A percentile compares a stretch with the other conserved stretches of the same genome.
Conservation (phyloP, 2,329 filamentous ascomycete species). For the Pyrenophora seminiperda region DNA sequence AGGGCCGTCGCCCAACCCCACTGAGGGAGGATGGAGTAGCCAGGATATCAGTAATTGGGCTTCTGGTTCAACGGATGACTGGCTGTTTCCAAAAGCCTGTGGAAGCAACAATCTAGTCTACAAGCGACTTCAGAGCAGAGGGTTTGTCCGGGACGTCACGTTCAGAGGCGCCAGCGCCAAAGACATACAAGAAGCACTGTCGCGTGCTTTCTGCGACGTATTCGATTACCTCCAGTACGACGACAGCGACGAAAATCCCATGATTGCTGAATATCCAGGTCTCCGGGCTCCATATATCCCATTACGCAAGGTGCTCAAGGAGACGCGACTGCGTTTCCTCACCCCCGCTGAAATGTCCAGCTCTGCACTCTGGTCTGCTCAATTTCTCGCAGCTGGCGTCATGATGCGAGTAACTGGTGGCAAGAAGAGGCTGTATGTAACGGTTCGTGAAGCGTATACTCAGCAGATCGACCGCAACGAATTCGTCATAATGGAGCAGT, state of each 20-base stretch:
- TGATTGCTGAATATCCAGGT: conserved; percentile 54
- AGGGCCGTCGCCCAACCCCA: conserved; percentile 29
- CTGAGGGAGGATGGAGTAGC: conserved; percentile 56
- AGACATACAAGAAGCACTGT: conserved; percentile 69
- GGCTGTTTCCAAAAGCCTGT: conserved; percentile 72
- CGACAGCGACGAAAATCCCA: conserved; percentile 34
- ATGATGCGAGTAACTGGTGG: conserved; percentile 71
- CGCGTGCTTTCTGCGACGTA: conserved; percentile 65
- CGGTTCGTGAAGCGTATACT: conserved; percentile 74
- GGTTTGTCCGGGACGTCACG: conserved; percentile 68
- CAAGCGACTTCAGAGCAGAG: conserved; percentile 74
- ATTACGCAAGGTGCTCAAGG: conserved; percentile 75
- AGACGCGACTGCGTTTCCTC: conserved; percentile 73
- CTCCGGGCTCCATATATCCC: conserved; percentile 74
- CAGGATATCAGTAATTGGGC: conserved; percentile 58
- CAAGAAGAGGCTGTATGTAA: conserved; percentile 72
- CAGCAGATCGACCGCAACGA: conserved; percentile 58
- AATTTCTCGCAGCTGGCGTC: conserved; percentile 71
- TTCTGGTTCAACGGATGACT: conserved; percentile 56
- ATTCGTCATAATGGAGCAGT: conserved; percentile 16
- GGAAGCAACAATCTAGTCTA: conserved; percentile 67
- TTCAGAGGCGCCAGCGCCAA: conserved; percentile 68
- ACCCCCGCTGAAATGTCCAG: conserved; percentile 74
- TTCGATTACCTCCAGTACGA: conserved; percentile 43
- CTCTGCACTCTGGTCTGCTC: conserved; percentile 71